Evolutionary conservation across 352 stramenopile species (phyloP), one percentile per base, ranked within the genome.

Genomic region (Phytophthora cryptogea): DNA sequence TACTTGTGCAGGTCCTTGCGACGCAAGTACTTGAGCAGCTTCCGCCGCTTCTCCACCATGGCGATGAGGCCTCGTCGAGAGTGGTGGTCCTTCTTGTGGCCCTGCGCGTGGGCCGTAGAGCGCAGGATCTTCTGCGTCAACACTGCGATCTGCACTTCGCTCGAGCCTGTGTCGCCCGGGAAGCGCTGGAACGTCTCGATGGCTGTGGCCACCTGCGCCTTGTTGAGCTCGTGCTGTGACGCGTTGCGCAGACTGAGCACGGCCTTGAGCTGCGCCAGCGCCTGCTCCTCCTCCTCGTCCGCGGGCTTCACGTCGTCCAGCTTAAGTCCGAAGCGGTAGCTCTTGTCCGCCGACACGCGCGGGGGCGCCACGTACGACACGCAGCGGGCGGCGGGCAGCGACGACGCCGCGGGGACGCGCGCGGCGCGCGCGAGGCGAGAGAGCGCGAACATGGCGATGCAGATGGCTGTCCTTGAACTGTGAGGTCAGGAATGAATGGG

Each of bases 181-280:
- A 93, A 93, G 46, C 86, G 83, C 71, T 95, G 82, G 70, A 95
- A 95, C 11, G 78, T 91, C 62, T 92, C 70, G 54, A 95, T 90
- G 41, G 83, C 84, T 39, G 76, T 84, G 28, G 84, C 74, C 54
- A 93, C 75, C 65, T 92, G 78, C 39, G 81, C 79, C 68, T 95
- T 72, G 77, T 95, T 95, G 30, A 95, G 72, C 49, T 93, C 86
- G 47, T 74, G 80, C 71, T 95, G 83, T 55, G 81, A 88, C 36
- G 86, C 86, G 65, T 95, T 95, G 26, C 58, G 48, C 33, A 95
- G 78, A 61, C 76, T 86, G 42, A 95, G 73, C 53, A 90, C 82
- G 17, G 78, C 71, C 64, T 87, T 79, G 28, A 92, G 71, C 59
- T 89, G 76, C 57, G 31, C 53, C n/a, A 92, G 59, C 32, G 75